Evolutionary conservation across 805 yeast species (phyloP).

Genomic region (Wickerhamomyces subpelliculosus): DNA sequence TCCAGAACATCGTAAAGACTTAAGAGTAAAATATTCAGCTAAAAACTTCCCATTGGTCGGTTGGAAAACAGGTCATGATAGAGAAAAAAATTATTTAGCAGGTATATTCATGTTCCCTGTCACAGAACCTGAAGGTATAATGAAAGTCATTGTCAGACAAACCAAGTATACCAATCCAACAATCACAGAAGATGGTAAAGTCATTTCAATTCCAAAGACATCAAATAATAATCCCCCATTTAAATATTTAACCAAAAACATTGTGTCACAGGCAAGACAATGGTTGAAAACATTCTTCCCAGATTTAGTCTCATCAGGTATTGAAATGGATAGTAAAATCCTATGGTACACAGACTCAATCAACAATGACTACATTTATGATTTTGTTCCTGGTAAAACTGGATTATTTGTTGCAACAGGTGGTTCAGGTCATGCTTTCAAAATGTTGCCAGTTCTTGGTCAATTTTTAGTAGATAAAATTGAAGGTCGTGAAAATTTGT

Average conservation of each 20-base stretch:
- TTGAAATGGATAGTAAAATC: slow-evolving; percentile 27
- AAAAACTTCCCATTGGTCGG: slow-evolving; percentile 27
- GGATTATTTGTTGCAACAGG: slow-evolving; percentile 27
- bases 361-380: slow-evolving; percentile 25
- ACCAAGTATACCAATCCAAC: slow-evolving; percentile 28
- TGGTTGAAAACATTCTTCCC: slow-evolving; percentile 8
- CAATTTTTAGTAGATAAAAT: slow-evolving; percentile 25
- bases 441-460: slow-evolving; percentile 28
- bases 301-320: slow-evolving; percentile 14
- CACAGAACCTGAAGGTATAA: slow-evolving; percentile 25
- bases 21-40: slow-evolving; percentile 26
- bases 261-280: background rate
- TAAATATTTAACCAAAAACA: slow-evolving; percentile 1
- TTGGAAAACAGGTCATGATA: slow-evolving; percentile 28
- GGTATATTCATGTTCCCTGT: slow-evolving; percentile 30
- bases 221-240: slow-evolving; percentile 7
- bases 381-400: slow-evolving; percentile 19
- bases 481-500: slow-evolving; percentile 25
- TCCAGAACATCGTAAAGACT: slow-evolving; percentile 28
- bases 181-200: background rate
- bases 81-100: slow-evolving; percentile 23
- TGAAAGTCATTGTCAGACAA: slow-evolving; percentile 31
- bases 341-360: slow-evolving; percentile 34
- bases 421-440: slow-evolving; percentile 31
- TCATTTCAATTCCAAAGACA: background rate